phyloP scores from a whole-genome alignment of 163 green algal genomes.

The Scenedesmus sp. region DNA sequence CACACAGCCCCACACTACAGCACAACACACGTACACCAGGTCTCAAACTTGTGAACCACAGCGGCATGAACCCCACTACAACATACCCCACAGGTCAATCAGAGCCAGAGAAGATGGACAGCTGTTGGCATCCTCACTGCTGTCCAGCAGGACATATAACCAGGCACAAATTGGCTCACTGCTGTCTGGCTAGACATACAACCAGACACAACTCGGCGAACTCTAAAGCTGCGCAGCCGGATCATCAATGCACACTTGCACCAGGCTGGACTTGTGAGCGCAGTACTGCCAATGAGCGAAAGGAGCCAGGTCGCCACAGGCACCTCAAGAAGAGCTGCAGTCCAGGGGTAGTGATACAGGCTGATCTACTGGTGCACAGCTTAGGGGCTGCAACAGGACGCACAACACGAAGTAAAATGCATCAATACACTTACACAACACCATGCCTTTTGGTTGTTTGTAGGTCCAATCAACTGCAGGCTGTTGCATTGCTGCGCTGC shows the following conservation, averaged over 20 bases:
- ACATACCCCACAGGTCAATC: not conserved
- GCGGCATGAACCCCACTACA: not conserved
- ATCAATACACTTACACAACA: not conserved
- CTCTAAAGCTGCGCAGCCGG: not conserved
- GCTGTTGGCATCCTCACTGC: not conserved
- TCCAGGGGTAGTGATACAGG: not conserved
- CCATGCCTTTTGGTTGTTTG: not conserved
- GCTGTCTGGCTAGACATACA: no score
- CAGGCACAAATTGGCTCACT: not conserved
- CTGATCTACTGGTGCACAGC: not conserved
- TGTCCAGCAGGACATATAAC: not conserved
- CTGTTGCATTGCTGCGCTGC: not conserved
- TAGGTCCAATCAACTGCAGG: not conserved
- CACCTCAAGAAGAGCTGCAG: not conserved
- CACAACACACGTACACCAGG: not conserved
- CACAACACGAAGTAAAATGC: not conserved
- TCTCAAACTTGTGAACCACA: not conserved
- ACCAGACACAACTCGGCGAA: not conserved
- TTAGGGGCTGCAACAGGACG: not conserved
- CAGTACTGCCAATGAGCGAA: not conserved
- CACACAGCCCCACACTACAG: not conserved
- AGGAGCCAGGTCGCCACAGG: not conserved
- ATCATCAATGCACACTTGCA: not conserved
- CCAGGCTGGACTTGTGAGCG: not conserved
- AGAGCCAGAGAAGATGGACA: not conserved